Base-by-base conservation (phyloP, 441 rosid species). In the Geranium incanum region DNA sequence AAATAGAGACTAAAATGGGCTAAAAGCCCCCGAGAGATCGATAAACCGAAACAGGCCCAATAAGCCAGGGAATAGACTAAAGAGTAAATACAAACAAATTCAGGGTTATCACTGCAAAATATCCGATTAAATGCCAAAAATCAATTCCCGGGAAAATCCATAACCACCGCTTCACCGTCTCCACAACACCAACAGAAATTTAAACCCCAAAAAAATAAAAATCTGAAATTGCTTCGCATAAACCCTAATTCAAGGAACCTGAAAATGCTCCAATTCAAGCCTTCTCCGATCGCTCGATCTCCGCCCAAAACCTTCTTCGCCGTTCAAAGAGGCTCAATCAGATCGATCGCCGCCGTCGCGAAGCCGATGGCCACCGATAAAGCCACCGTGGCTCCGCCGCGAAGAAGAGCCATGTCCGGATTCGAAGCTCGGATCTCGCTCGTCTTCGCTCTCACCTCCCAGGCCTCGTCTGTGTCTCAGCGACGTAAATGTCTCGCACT, bases 351-450 rank as follows among this genome's bases (percentile, higher is more conserved):
- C 18, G 70, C 71, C 71, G 18, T 71, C 73, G 67, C 78, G 71
- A 81, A 43, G 69, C 72, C 83, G 66, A 79, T 72, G 82, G 72
- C 83, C 67, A 15, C 78, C 50, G 71, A 74, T 62, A 72, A 80
- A 63, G 65, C 79, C 66, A 67, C 81, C 65, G 43, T 48, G 8
- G 70, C 83, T 72, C 70, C 76, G 50, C 79, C 76, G 68, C 86
- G 28, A 75, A 85, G 80, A 68, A 86, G 80, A 71, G 67, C 82
- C 63, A 75, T 81, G 66, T 86, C 92, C 3, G 88, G 87, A 39
- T 71, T 73, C 45, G 96, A 88, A 80, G 80, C 91, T 78, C 87
- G 97, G 50, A 66, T 84, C 60, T 87, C 98, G 70, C 98, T 93
- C 55, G 84, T 89, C 60, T 79, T 88, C 39, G 71, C 21, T 9